Conservation (phyloP, 2,329 filamentous ascomycete species). For the Spiromastix sp. region DNA sequence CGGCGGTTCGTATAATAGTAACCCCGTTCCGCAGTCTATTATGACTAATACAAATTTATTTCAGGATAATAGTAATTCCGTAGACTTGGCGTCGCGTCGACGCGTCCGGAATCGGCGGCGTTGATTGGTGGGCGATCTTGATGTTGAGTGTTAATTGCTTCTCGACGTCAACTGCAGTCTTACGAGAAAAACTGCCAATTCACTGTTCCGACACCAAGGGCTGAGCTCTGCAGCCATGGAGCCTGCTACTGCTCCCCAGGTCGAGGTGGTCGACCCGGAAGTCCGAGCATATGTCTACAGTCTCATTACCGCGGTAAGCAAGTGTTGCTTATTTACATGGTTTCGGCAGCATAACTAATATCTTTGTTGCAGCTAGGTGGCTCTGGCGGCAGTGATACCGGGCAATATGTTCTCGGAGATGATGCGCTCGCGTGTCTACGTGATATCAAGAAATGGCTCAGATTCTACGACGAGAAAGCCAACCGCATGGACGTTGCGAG, state of each 20-base stretch:
- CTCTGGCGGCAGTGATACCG: conserved; percentile 65
- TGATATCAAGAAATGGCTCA: conserved; percentile 91
- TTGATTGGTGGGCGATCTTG: conserved; percentile 1
- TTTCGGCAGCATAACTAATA: neutral
- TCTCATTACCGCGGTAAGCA: conserved; percentile 78
- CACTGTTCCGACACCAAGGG: conserved; percentile 12
- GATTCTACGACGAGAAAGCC: conserved; percentile 84
- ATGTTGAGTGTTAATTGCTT: too few species aligned
- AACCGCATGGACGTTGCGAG: conserved; percentile 92
- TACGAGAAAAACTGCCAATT: too few species aligned
- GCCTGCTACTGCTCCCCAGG: conserved; percentile 28
- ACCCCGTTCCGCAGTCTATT: too few species aligned
- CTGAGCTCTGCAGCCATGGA: conserved; percentile 26
- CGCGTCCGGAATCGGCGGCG: conserved; percentile 19
- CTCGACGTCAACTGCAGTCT: too few species aligned
- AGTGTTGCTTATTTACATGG: too few species aligned
- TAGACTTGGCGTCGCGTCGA: conserved; percentile 15
- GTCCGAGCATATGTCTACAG: conserved; percentile 89
- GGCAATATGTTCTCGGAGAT: conserved; percentile 80
- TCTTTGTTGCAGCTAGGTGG: conserved; percentile 61
- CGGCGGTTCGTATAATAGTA: conserved; percentile 17
- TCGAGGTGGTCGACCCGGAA: conserved; percentile 69
- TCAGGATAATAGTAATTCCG: conserved; percentile 1
- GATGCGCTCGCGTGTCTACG: conserved; percentile 85
- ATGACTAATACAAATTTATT: too few species aligned